These are phyloP conservation scores for Monosporascus sp. DNA, from an alignment of 2,329 filamentous ascomycete species.

Conservation along the genomic window DNA sequence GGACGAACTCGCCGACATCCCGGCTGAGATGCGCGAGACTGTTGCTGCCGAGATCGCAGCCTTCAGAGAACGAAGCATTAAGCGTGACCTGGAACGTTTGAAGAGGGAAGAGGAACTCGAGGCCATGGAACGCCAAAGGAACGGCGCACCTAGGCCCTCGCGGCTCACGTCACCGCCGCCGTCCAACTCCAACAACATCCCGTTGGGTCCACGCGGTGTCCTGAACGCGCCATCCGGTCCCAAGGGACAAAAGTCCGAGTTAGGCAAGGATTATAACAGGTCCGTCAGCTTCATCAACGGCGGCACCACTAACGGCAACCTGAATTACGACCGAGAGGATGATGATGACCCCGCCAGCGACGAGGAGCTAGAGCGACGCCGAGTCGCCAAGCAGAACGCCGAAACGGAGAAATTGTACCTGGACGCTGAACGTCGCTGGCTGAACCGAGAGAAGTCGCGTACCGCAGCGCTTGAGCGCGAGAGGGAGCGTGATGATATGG, in stretches of 20 bases:
- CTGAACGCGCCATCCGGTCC: conserved; percentile 69
- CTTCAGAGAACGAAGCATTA: conserved; percentile 87
- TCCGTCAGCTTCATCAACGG: conserved; percentile 77
- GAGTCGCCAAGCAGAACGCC: conserved; percentile 63
- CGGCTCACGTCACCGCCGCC: conserved; percentile 69
- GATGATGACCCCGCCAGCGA: conserved; percentile 87
- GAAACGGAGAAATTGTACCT: conserved; percentile 78
- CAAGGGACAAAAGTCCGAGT: conserved; percentile 49
- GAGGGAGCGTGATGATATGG: conserved; percentile 71
- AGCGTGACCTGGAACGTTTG: conserved; percentile 81
- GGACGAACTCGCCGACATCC: conserved; percentile 92
- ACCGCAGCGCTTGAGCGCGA: conserved; percentile 84
- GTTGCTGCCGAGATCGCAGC: conserved; percentile 91
- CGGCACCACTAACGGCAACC: conserved; percentile 56
- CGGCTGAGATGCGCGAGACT: conserved; percentile 90
- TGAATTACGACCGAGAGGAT: conserved; percentile 62
- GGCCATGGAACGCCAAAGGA: conserved; percentile 73
- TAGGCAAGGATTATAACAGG: conserved; percentile 47
- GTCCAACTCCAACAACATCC: conserved; percentile 64
- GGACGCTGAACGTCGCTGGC: conserved; percentile 85
- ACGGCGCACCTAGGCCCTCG: conserved; percentile 56
- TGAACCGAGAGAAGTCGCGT: conserved; percentile 79
- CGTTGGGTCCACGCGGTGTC: conserved; percentile 67
- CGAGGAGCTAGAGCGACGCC: conserved; percentile 72
- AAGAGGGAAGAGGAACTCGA: conserved; percentile 90